Evolutionary conservation across 2,329 filamentous ascomycete species (phyloP).

Genomic region (Fusarium sp.): DNA sequence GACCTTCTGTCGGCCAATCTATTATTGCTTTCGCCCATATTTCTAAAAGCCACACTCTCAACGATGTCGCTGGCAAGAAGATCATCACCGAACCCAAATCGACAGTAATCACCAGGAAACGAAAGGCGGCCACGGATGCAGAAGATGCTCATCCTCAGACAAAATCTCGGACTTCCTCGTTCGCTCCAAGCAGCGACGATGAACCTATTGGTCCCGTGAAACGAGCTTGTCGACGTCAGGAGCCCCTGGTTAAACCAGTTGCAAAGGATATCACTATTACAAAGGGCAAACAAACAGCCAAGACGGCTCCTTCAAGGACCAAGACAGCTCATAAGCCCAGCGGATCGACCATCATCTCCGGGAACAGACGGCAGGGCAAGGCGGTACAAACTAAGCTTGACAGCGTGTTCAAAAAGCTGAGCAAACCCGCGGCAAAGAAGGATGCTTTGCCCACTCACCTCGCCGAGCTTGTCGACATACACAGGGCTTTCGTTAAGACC

Average conservation of each 20-base stretch:
- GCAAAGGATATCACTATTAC: conserved; percentile 12
- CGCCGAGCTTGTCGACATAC: conserved; percentile 68
- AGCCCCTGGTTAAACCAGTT: conserved; percentile 25
- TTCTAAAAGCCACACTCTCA: conserved; percentile 52
- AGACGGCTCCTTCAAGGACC: conserved; percentile 43
- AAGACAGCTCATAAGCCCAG: conserved; percentile 46
- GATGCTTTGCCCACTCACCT: conserved; percentile 60
- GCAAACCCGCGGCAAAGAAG: conserved; percentile 29
- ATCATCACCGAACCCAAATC: conserved; percentile 38
- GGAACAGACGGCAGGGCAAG: conserved; percentile 44
- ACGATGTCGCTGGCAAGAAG: conserved; percentile 49
- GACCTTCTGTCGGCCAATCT: conserved; percentile 35
- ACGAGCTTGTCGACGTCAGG: conserved; percentile 43
- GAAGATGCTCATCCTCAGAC: conserved; percentile 42
- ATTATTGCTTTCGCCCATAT: conserved; percentile 59
- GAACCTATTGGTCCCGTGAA: conserved; percentile 40
- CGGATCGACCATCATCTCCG: conserved; percentile 46
- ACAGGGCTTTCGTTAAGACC: conserved; percentile 73
- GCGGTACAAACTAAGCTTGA: conserved; percentile 51
- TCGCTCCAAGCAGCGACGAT: conserved; percentile 49
- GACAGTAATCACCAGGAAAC: conserved; percentile 47
- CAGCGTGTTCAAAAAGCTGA: conserved; percentile 52
- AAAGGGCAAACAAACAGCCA: conserved; percentile 48
- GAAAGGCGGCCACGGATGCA: conserved; percentile 48
- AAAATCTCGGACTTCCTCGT: conserved; percentile 45